phyloP scores from a whole-genome alignment of 2,329 filamentous ascomycete species.

The Pseudogymnoascus sp. region DNA sequence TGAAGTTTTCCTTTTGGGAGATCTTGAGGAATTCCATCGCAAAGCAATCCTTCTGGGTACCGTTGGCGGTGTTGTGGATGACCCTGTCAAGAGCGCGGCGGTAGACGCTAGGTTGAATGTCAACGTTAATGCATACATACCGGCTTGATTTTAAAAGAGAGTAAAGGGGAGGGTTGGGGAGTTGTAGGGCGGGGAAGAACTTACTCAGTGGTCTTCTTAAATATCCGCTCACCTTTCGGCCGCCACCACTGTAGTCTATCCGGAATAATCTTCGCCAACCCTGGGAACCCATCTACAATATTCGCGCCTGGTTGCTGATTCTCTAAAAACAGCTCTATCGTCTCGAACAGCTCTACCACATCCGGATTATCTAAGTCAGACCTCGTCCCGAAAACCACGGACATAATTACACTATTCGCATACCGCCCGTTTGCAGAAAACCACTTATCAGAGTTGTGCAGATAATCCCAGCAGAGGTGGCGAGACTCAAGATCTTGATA shows the following conservation, averaged over 20 bases:
- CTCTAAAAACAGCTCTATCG: conserved; percentile 23
- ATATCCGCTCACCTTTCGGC: conserved; percentile 23
- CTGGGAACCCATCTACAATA: conserved; percentile 31
- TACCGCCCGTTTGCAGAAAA: conserved; percentile 27
- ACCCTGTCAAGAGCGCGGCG: conserved; percentile 24
- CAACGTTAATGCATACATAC: no score
- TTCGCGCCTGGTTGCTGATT: conserved; percentile 29
- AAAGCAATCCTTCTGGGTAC: conserved; percentile 29
- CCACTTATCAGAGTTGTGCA: conserved; percentile 26
- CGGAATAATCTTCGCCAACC: conserved; percentile 28
- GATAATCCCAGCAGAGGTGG: conserved; percentile 27
- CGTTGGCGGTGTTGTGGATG: conserved; percentile 23
- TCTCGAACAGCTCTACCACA: conserved; percentile 21
- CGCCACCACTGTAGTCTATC: conserved; percentile 30
- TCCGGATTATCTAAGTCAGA: conserved; percentile 21
- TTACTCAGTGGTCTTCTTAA: conserved; percentile 20
- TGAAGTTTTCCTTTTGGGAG: conserved; percentile 23
- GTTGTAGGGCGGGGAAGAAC: neutral
- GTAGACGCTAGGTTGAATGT: conserved; percentile 22
- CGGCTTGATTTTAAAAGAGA: no score
- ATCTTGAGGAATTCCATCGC: conserved; percentile 28
- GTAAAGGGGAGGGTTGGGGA: no score
- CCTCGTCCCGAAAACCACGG: conserved; percentile 29
- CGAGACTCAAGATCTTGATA: conserved; percentile 31
- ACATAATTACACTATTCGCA: conserved; percentile 31